These are phyloP conservation scores for Fusarium subtropicale DNA, from an alignment of 2,329 filamentous ascomycete species.

Conservation along the genomic window DNA sequence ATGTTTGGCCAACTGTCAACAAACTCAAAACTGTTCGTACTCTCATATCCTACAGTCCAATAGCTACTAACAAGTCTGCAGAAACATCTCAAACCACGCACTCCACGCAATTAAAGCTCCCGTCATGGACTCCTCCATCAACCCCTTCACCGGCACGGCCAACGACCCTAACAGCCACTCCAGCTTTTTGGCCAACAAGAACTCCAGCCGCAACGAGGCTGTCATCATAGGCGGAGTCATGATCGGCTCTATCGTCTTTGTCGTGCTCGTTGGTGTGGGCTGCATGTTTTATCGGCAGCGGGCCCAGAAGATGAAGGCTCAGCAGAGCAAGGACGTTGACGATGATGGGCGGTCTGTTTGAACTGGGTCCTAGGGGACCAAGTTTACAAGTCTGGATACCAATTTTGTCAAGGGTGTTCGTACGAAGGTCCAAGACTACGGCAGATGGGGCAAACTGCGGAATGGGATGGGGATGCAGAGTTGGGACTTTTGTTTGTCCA, in stretches of 20 bases:
- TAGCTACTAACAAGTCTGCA: neutral
- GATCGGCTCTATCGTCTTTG: constrained; percentile 15
- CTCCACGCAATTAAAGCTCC: neutral
- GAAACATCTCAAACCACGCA: neutral
- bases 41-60: neutral
- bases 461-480: neutral
- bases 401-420: neutral
- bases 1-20: neutral
- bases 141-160: constrained; percentile 6
- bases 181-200: neutral
- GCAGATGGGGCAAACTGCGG: neutral
- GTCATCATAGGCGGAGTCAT: constrained; percentile 21
- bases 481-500: neutral
- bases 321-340: constrained; percentile 6
- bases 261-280: constrained; percentile 7
- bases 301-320: constrained; percentile 9
- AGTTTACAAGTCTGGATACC: too few species aligned
- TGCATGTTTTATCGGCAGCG: constrained; percentile 22
- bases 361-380: neutral
- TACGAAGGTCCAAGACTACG: neutral
- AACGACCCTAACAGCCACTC: neutral
- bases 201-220: constrained; percentile 4
- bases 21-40: constrained; percentile 11
- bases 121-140: constrained; percentile 26
- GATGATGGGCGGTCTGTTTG: constrained; percentile 13